phyloP scores from a whole-genome alignment of 2,329 filamentous ascomycete genomes.

The Myriosclerotinia duriaeana region DNA sequence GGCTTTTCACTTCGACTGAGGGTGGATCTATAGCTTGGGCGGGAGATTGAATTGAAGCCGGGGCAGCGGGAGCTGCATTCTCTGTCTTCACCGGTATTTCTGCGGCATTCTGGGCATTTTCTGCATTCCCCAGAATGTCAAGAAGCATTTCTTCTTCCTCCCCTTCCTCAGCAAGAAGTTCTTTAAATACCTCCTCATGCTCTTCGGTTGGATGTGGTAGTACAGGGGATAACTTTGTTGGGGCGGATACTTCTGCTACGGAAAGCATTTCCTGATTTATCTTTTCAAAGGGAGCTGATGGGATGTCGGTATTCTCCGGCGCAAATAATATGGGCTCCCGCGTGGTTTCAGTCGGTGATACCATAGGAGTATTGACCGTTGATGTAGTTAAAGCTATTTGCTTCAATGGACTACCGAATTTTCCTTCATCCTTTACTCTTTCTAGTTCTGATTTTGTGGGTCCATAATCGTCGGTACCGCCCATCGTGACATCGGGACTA shows the following conservation, averaged over 20 bases:
- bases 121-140: conserved; percentile 32
- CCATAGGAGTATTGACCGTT: conserved; percentile 34
- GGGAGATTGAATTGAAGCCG: not conserved
- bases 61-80: not conserved
- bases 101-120: conserved; percentile 26
- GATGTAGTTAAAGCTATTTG: conserved; percentile 36
- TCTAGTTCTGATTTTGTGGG: conserved; percentile 27
- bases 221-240: conserved; percentile 27
- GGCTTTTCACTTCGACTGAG: not conserved
- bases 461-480: conserved; percentile 24
- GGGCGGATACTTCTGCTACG: conserved; percentile 25
- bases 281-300: conserved; percentile 8
- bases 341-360: conserved; percentile 25
- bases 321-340: conserved; percentile 2
- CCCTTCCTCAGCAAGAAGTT: conserved; percentile 31
- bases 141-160: conserved; percentile 37
- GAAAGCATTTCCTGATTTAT: conserved; percentile 31
- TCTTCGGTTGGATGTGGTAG: conserved; percentile 30
- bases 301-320: not conserved
- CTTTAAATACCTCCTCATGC: conserved; percentile 25
- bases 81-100: not conserved
- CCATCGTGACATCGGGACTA: conserved; percentile 27
- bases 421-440: conserved; percentile 29
- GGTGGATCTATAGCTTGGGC: not conserved
- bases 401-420: conserved; percentile 38